Evolutionary conservation across 2,329 filamentous ascomycete genomes (phyloP).

Genomic region (Aaosphaeria pasadenensis): DNA sequence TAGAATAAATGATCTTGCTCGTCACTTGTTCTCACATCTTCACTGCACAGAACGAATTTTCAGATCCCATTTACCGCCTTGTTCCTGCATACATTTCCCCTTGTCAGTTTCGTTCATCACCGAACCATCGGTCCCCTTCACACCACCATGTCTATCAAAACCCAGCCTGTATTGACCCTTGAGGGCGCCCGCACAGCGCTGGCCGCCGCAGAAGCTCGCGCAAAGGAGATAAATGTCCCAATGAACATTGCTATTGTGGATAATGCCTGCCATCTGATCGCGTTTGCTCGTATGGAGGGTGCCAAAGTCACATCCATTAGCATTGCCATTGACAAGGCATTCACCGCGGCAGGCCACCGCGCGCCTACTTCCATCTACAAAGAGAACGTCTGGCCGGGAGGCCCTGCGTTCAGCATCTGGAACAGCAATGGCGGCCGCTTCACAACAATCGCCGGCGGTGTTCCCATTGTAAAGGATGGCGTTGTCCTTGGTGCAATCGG

Average conservation of each 20-base stretch:
- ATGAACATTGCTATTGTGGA: slow-evolving; percentile 54
- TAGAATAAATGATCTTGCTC: too few relatives aligned
- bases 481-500: slow-evolving; percentile 54
- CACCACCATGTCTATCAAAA: slow-evolving; percentile 30
- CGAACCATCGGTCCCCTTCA: not conserved
- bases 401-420: slow-evolving; percentile 51
- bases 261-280: slow-evolving; percentile 43
- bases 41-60: too few relatives aligned
- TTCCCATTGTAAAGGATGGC: slow-evolving; percentile 49
- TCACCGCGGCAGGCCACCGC: slow-evolving; percentile 55
- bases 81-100: too few relatives aligned
- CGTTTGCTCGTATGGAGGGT: slow-evolving; percentile 48
- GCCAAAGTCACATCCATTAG: slow-evolving; percentile 55
- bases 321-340: slow-evolving; percentile 62
- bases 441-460: slow-evolving; percentile 52
- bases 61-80: too few relatives aligned
- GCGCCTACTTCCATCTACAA: slow-evolving; percentile 52
- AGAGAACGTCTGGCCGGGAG: slow-evolving; percentile 53
- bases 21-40: too few relatives aligned
- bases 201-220: slow-evolving; percentile 33
- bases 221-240: slow-evolving; percentile 32
- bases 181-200: slow-evolving; percentile 35
- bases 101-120: too few relatives aligned
- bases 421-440: slow-evolving; percentile 54
- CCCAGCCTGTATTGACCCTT: slow-evolving; percentile 31